Evolutionary conservation across 306 rosid species (phyloP), one percentile per base, ranked within the genome.

Genomic region (Benincasa hispida): DNA sequence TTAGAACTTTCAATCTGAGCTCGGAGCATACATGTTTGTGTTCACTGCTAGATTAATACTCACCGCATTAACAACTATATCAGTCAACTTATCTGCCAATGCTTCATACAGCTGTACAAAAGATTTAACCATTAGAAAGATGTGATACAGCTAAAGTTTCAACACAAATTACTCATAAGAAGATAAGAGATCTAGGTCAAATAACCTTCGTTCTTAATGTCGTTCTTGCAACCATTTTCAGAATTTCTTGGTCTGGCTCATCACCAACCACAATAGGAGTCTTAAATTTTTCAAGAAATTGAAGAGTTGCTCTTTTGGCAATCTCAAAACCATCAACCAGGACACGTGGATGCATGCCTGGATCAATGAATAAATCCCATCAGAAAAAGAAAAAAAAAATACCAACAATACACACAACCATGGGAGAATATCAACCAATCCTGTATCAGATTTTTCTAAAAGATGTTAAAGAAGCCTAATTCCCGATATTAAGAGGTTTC

Each of bases 341-440:
- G 12, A 94, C 91, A 32, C 99, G 97, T 21, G 99, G 99, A 90
- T 94, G 99, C 97, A 94, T 92, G 61, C 99, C 99, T 94, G 68
- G 22, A 87, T 62, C 50, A 1, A 60, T 10, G 10, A 54, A 8
- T 28, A n/a, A 77, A 68, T 19, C 9, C 57, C 73, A 62, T 41
- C n/a, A 47, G 63, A 53, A 54, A 41, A 3, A 70, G 19, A 53
- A 21, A 35, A 35, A 54, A 21, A 54, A 32, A 55, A 0, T 2
- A 21, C 4, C 11, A 37, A 74, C 58, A 55, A 12, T 54, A 34
- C 77, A 54, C 74, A 68, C 41, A 27, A 10, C 14, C 25, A 28
- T 5, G 34, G 24, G 58, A 30, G 25, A 48, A 50, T 48, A 30
- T 72, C 41, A n/a, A 28, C 22, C 76, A 47, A 72, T 72, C 17